Evolutionary conservation across 73 alveolate genomes (phyloP).

Genomic region (Stentor roeselii): DNA sequence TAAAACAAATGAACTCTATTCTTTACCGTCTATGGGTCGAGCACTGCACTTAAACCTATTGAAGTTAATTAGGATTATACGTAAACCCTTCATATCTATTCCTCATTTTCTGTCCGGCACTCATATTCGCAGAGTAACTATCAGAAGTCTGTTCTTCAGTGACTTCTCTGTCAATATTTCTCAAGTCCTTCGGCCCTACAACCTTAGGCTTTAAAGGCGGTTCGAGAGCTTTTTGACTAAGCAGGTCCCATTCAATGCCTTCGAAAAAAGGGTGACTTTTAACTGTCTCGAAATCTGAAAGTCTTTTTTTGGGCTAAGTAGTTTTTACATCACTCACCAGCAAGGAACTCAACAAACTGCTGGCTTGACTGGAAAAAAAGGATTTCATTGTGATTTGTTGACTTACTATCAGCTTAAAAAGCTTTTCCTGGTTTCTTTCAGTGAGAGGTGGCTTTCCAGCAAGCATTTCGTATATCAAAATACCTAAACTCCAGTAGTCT

Average conservation of each 20-base stretch:
- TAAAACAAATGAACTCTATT: background rate
- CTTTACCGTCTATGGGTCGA: conserved; percentile 16
- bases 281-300: conserved; percentile 44
- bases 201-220: conserved; percentile 87
- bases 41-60: conserved; percentile 23
- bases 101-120: too few relatives aligned
- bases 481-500: conserved; percentile 76
- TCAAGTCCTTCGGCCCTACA: conserved; percentile 37
- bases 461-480: conserved; percentile 59
- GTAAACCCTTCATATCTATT: too few relatives aligned
- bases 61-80: too few relatives aligned
- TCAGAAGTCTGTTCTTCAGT: too few relatives aligned
- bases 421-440: conserved; percentile 43
- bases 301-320: conserved; percentile 42
- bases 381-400: conserved; percentile 37
- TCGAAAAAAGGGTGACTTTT: conserved; percentile 65
- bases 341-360: too few relatives aligned
- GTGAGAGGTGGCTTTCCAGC: conserved; percentile 64
- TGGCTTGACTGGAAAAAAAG: conserved; percentile 40
- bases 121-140: too few relatives aligned
- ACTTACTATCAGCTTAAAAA: conserved; percentile 41
- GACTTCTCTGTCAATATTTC: conserved; percentile 40
- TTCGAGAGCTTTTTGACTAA: conserved; percentile 46
- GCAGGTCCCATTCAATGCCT: conserved; percentile 62
- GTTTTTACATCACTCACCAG: too few relatives aligned